phyloP scores from a whole-genome alignment of 2,329 filamentous ascomycete genomes.

The Pseudocercospora cruenta region DNA sequence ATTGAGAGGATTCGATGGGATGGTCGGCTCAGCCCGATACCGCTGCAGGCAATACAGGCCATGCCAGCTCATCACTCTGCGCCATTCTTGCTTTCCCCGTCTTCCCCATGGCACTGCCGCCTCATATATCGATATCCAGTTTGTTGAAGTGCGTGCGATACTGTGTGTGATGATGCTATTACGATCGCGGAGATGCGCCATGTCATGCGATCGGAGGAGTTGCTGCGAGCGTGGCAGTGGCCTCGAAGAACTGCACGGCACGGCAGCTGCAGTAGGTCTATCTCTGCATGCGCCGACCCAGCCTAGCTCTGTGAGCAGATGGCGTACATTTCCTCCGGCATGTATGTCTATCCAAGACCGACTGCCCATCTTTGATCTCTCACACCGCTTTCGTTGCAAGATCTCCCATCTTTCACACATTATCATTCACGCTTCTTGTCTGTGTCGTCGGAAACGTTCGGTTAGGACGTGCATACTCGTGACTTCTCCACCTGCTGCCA shows the following conservation, averaged over 20 bases:
- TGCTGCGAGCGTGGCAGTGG: neutral
- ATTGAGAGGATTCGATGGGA: slow-evolving; percentile 15
- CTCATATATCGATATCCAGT: slow-evolving; percentile 15
- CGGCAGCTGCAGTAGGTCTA: slow-evolving; percentile 8
- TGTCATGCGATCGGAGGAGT: neutral
- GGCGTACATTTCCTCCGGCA: neutral
- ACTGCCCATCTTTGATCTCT: neutral
- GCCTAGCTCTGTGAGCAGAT: neutral
- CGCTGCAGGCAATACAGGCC: slow-evolving; percentile 16
- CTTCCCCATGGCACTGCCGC: slow-evolving; percentile 22
- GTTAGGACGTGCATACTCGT: neutral
- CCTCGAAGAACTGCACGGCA: neutral
- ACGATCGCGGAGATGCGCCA: slow-evolving; percentile 3
- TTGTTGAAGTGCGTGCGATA: neutral
- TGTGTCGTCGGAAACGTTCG: slow-evolving; percentile 1
- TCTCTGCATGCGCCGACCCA: slow-evolving; percentile 8
- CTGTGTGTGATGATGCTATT: neutral
- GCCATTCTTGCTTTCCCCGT: slow-evolving; percentile 2
- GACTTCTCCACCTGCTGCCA: neutral
- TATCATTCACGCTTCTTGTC: neutral
- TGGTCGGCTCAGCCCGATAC: neutral
- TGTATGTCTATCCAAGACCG: slow-evolving; percentile 1
- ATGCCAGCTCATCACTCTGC: slow-evolving; percentile 29
- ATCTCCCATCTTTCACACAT: neutral
- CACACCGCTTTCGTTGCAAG: neutral